Conservation (phyloP, 2,329 filamentous ascomycete species). For the Diaporthe humulicola region DNA sequence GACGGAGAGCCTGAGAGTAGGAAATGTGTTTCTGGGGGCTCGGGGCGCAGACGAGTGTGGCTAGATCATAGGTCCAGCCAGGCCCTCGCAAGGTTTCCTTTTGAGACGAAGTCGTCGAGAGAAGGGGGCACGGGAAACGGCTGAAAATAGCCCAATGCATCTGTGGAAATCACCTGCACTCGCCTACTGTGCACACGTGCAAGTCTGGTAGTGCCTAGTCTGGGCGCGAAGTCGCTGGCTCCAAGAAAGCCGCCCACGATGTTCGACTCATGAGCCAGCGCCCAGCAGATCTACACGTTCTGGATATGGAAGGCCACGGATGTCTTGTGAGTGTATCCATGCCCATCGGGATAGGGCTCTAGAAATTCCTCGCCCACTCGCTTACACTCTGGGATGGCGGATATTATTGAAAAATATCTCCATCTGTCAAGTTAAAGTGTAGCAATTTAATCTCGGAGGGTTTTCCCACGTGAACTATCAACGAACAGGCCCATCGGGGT, state of each 20-base stretch:
- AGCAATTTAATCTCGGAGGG: conserved; percentile 1
- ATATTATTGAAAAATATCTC: conserved; percentile 1
- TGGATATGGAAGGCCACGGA: background rate
- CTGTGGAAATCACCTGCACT: no score
- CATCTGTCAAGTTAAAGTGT: background rate
- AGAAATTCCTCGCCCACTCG: background rate
- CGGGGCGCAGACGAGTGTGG: conserved; percentile 25
- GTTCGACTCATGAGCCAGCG: conserved; percentile 20
- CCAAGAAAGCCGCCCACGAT: background rate
- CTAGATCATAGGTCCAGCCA: conserved; percentile 19
- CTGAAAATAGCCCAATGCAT: conserved; percentile 14
- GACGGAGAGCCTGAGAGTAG: conserved; percentile 17
- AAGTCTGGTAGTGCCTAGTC: background rate
- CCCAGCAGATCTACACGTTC: background rate
- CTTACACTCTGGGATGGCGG: conserved; percentile 21
- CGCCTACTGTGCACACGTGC: background rate
- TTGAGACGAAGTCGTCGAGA: conserved; percentile 11
- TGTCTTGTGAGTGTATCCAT: background rate
- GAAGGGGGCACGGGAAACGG: background rate
- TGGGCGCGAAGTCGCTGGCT: background rate
- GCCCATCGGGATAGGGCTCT: background rate
- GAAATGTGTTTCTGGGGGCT: conserved; percentile 24
- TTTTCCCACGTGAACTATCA: conserved; percentile 17
- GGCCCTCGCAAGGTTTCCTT: conserved; percentile 17
- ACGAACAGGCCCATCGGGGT: conserved; percentile 1